Base-by-base conservation (phyloP, 2,329 filamentous ascomycete species). In the Verticillium zaregamsianum region DNA sequence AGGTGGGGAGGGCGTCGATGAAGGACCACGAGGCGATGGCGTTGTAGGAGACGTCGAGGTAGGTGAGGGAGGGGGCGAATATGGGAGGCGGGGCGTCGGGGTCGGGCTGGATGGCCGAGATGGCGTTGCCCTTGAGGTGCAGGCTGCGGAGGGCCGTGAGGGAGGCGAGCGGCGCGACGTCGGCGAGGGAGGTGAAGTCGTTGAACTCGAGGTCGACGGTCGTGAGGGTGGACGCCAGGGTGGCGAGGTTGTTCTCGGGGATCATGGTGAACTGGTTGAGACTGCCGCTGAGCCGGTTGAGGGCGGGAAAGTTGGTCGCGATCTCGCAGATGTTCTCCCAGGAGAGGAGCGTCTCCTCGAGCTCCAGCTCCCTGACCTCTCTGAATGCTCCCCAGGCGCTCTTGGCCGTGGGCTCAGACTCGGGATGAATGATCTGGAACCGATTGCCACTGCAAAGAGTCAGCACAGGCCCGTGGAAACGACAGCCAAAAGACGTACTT, bases 101-200 rank as follows among this genome's bases (percentile, higher is more conserved):
- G 28, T 72, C 61, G 60, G 66, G 59, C 17, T 71, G 67, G 28
- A 83, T 72, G 17, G 74, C 70, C 17, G 77, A 76, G 65, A 97
- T 90, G 58, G 79, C 81, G 76, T 96, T 96, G 58, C 88, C 87
- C 68, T 96, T 94, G 59, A 98, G 82, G 59, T 93, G 84, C 0
- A 88, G 76, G 59, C 82, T 85, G 57, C 83, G 82, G 14, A 91
- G 80, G 35, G 78, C 76, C 1, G 72, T 70, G 28, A 90, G 74
- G 25, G 71, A 66, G 3, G 80, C 69, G 5, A 94, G 79, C 31
- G 81, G 76, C 3, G 77, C 72, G 3, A 93, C 66, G 57, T 88
- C 84, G 1, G 80, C 76, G 23, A 93, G 72, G 8, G 80, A 77
- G 1, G 77, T 79, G 69, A 95, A 89, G 32, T 82, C 76, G 71